These are phyloP conservation scores for Saccharomycopsis malanga DNA, from an alignment of 805 yeast species.

Conservation along the genomic window DNA sequence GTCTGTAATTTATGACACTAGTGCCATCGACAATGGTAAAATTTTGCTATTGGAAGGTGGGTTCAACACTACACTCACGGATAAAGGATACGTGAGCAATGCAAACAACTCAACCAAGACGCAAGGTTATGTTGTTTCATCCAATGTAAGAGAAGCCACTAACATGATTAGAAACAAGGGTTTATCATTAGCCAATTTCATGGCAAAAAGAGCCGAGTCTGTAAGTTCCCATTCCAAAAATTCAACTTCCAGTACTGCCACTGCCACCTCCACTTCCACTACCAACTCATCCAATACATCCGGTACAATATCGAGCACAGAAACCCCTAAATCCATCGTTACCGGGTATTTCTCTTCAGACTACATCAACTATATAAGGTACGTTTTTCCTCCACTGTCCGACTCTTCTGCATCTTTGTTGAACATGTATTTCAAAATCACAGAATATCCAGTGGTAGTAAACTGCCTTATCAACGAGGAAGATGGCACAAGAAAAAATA, in stretches of 20 bases:
- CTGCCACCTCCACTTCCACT: conserved; percentile 2
- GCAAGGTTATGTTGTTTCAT: background rate
- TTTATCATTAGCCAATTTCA: background rate
- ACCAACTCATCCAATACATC: conserved; percentile 2
- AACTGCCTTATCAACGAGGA: conserved; percentile 31
- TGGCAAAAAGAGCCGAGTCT: background rate
- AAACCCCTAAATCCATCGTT: conserved; percentile 15
- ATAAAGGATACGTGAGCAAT: conserved; percentile 7
- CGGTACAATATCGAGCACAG: background rate
- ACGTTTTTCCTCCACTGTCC: conserved; percentile 36
- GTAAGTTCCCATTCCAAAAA: background rate
- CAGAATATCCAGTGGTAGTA: conserved; percentile 26
- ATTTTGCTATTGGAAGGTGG: conserved; percentile 25
- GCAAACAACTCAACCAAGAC: conserved; percentile 4
- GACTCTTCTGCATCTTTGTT: conserved; percentile 17
- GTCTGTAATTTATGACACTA: conserved; percentile 35
- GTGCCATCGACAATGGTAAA: conserved; percentile 31
- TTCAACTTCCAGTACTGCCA: background rate
- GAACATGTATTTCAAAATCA: conserved; percentile 22
- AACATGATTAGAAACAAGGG: too few species aligned
- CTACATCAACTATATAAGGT: conserved; percentile 23
- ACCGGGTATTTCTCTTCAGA: conserved; percentile 12
- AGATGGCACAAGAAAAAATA: conserved; percentile 37
- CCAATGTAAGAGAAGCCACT: background rate
- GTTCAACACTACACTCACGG: conserved; percentile 18